phyloP scores from a whole-genome alignment of 768 basidiomycete genomes.

The Antrodiella citrinella region DNA sequence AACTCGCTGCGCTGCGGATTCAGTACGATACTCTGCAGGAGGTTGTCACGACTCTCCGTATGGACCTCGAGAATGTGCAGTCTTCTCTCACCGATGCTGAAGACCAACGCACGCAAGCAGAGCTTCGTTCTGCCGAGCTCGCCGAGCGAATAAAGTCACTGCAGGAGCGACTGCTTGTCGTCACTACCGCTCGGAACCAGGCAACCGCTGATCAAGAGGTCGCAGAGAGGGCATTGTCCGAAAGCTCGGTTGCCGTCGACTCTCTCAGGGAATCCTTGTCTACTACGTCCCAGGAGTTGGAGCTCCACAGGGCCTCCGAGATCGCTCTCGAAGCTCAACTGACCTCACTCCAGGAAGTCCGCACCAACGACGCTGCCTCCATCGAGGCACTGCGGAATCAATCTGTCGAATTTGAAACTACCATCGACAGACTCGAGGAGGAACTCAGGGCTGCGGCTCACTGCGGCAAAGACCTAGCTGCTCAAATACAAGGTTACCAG shows the following conservation, averaged over 20 bases:
- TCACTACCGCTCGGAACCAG: not conserved
- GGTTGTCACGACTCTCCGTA: not conserved
- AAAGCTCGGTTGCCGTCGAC: constrained; percentile 2
- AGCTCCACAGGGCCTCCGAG: not conserved
- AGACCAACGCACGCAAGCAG: not conserved
- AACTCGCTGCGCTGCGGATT: not conserved
- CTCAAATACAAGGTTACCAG: not conserved
- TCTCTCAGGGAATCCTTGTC: not conserved
- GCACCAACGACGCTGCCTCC: not conserved
- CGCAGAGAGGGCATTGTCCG: not conserved
- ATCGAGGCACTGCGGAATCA: not conserved
- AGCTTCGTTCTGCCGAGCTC: not conserved
- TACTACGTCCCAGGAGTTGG: not conserved
- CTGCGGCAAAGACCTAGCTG: not conserved
- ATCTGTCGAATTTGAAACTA: not conserved
- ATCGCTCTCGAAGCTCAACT: not conserved
- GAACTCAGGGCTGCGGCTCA: not conserved
- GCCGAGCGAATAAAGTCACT: not conserved
- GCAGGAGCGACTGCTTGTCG: not conserved
- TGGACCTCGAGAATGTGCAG: not conserved
- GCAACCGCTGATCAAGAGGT: not conserved
- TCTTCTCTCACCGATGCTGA: not conserved
- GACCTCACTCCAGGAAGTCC: not conserved
- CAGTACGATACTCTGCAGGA: not conserved
- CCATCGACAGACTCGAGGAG: not conserved